Percentiles rank a stretch among this genome's conserved stretches.
phyloP scores from a whole-genome alignment of 2,329 filamentous ascomycete species.

The Hypoxylon sp. region DNA sequence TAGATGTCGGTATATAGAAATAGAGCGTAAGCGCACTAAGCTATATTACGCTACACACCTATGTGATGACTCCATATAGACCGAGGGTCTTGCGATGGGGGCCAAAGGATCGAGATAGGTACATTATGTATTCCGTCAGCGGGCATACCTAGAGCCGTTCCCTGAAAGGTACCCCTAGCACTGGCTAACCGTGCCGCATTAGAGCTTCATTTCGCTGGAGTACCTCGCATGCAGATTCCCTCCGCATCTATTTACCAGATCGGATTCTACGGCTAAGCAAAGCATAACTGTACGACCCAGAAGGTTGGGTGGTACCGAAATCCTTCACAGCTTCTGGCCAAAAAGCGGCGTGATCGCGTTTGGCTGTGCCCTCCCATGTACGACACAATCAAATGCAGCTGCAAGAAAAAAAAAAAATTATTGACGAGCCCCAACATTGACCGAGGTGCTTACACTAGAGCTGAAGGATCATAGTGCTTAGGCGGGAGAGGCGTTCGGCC shows the following conservation, averaged over 20 bases:
- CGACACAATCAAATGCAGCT: slow-evolving; percentile 39
- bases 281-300: slow-evolving; percentile 28
- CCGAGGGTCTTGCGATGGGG: slow-evolving; percentile 33
- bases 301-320: slow-evolving; percentile 43
- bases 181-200: slow-evolving; percentile 36
- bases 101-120: slow-evolving; percentile 37
- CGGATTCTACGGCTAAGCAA: slow-evolving; percentile 39
- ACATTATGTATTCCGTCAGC: slow-evolving; percentile 33
- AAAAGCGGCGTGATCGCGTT: slow-evolving; percentile 33
- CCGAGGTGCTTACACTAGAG: slow-evolving; percentile 29
- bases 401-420: slow-evolving; percentile 12
- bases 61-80: slow-evolving; percentile 34
- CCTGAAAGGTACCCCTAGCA: slow-evolving; percentile 13
- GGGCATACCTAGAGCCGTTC: slow-evolving; percentile 22
- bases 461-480: slow-evolving; percentile 40
- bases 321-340: slow-evolving; percentile 23
- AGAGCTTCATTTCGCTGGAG: slow-evolving; percentile 31
- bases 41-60: slow-evolving; percentile 27
- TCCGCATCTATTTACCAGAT: slow-evolving; percentile 41
- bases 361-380: slow-evolving; percentile 31
- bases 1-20: slow-evolving; percentile 38
- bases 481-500: slow-evolving; percentile 22
- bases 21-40: slow-evolving; percentile 35
- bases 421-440: slow-evolving; percentile 17
- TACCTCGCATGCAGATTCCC: slow-evolving; percentile 40